Base-by-base conservation (phyloP, 805 yeast genomes). In the Candida saitoana region DNA sequence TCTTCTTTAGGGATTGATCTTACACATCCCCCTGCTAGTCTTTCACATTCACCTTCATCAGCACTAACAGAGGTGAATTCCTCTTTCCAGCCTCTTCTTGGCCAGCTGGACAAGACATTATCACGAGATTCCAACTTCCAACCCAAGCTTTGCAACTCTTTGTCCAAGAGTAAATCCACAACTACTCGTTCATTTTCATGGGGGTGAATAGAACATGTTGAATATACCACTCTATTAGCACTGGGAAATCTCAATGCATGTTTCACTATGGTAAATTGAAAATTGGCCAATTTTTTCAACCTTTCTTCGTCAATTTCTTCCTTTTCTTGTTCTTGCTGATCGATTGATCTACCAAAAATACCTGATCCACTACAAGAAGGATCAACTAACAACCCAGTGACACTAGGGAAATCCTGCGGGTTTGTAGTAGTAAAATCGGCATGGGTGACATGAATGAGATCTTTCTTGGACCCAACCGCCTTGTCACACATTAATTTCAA, bases 281-380 rank as follows among this genome's bases (percentile, higher is more conserved):
- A 93, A 24, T 85, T 82, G 0, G 96, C 77, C 36, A 93, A 71
- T 53, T 83, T 87, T 17, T 74, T 71, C 37, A 95, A 69, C 56
- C 96, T 67, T 47, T 76, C 77, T n/a, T 62, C 66, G 41, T 67
- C 71, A 3, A 72, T 66, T 30, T 74, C 77, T 44, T 78, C 80
- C 40, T 77, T 76, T 31, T 66, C 74, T 18, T 62, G 63, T 20
- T 60, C 60, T 45, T 56, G 59, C 5, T 51, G 43, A 18, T 81
- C 82, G 44, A 75, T 65, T 2, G 83, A 86, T 29, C 96, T 69
- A n/a, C 97, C 96, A 67, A 91, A 91, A 33, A 93, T 93, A 3
- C 99, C 99, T 36, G 95, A 84, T 0, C 99, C 99, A 18, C 96
- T 88, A 61, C 99, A 93, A 3, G 96, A 87, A 0, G 99, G 99